Conservation (phyloP, 306 rosid species). For the Vigna angularis region DNA sequence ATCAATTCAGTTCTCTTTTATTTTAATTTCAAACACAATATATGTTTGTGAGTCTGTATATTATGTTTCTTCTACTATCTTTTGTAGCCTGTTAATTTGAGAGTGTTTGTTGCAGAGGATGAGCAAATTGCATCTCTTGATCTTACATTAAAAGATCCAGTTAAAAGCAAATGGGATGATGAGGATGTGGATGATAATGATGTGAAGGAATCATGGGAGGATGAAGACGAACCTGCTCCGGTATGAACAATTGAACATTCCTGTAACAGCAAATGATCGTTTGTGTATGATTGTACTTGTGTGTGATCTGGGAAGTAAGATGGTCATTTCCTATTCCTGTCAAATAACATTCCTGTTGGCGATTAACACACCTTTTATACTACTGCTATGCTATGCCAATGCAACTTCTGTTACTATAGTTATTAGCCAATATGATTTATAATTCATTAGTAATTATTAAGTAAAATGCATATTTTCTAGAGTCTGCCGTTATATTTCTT, state of each 20-base stretch:
- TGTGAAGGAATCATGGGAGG: constrained; percentile 96
- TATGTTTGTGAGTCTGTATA: not conserved
- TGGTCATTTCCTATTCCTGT: not conserved
- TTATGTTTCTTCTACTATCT: constrained; percentile 19
- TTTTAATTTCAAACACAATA: not conserved
- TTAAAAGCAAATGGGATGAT: constrained; percentile 83
- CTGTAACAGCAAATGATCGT: not conserved
- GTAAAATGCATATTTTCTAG: too few relatives aligned
- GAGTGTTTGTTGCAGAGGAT: constrained; percentile 61
- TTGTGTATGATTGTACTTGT: not conserved
- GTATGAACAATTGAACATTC: constrained; percentile 49
- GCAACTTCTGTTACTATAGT: not conserved
- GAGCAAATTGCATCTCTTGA: constrained; percentile 55
- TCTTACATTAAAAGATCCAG: constrained; percentile 53
- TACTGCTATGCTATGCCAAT: not conserved
- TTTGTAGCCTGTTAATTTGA: constrained; percentile 28
- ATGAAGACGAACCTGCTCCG: constrained; percentile 80
- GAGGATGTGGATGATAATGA: constrained; percentile 90
- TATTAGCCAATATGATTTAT: not conserved
- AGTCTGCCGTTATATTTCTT: not conserved
- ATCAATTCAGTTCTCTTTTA: not conserved
- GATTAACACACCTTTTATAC: not conserved
- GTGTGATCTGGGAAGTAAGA: not conserved
- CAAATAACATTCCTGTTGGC: not conserved
- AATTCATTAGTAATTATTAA: too few relatives aligned